These are phyloP conservation scores for Clitopilus hobsonii DNA, from an alignment of 768 basidiomycete species.

Conservation along the genomic window DNA sequence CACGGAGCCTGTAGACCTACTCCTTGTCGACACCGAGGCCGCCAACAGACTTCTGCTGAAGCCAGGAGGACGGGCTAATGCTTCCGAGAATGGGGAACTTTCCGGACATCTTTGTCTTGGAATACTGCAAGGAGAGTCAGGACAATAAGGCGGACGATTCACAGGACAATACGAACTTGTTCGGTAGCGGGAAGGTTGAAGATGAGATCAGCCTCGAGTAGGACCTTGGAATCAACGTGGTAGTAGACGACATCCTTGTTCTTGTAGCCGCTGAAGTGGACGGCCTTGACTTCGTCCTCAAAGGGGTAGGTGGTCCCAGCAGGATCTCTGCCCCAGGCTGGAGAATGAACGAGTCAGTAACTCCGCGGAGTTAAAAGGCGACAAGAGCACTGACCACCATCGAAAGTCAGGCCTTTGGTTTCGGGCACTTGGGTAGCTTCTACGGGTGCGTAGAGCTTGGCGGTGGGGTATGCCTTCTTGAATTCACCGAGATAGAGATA, in stretches of 20 bases:
- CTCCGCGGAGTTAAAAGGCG: not conserved
- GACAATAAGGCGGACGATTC: too few species aligned
- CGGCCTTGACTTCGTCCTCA: slow-evolving; percentile 43
- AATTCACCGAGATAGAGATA: slow-evolving; percentile 48
- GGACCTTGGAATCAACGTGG: slow-evolving; percentile 57
- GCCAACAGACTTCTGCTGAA: slow-evolving; percentile 25
- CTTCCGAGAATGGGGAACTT: slow-evolving; percentile 23
- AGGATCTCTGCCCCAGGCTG: slow-evolving; percentile 52
- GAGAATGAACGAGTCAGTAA: not conserved
- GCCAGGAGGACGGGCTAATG: slow-evolving; percentile 21
- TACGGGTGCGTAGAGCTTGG: slow-evolving; percentile 61
- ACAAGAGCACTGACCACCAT: slow-evolving; percentile 42
- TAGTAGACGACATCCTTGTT: slow-evolving; percentile 82
- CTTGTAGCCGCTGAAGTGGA: slow-evolving; percentile 54
- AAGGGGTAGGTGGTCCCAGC: slow-evolving; percentile 62
- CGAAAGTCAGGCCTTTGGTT: slow-evolving; percentile 46
- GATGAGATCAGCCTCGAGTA: slow-evolving; percentile 73
- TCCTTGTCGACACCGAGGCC: slow-evolving; percentile 24
- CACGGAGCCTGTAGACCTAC: slow-evolving; percentile 14
- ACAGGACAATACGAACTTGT: slow-evolving; percentile 38
- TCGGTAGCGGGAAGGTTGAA: slow-evolving; percentile 79
- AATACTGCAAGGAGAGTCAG: slow-evolving; percentile 21
- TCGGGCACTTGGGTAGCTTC: slow-evolving; percentile 43
- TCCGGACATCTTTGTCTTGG: slow-evolving; percentile 22
- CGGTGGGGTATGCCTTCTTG: slow-evolving; percentile 58